Evolutionary conservation across 192 early-diverging fungal genomes (phyloP), one percentile per base, ranked within the genome.

Genomic region (Pilobolus umbonatus): DNA sequence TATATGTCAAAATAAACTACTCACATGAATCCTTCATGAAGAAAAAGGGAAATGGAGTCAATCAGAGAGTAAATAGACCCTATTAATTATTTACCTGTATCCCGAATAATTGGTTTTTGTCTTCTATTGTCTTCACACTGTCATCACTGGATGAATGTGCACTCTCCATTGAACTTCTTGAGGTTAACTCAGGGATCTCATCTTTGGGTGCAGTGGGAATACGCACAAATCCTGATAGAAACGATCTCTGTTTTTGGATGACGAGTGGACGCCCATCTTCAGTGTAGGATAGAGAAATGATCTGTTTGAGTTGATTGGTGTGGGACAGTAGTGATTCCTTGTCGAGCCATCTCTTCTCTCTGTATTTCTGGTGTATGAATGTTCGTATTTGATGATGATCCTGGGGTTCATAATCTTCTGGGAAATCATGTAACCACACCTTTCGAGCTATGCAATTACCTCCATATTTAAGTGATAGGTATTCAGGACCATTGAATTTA

Each of bases 401-500:
- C 52, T 64, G 54, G n/a, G 62, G 62, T n/a, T n/a, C n/a, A n/a
- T n/a, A n/a, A n/a, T n/a, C n/a, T 38, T 64, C 62, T 10, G 62
- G 39, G 4, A 26, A 51, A 38, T 38, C 36, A 31, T 46, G 51
- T 14, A 71, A 30, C 69, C 69, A 71, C 15, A 71, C 61, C 7
- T 57, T 38, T 19, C 43, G 48, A 10, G 69, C 69, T 32, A 71
- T 71, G 21, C 64, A 70, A 62, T 80, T 80, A 60, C 78, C 75
- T 21, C 74, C 73, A 32, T 73, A 63, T 29, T 73, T 62, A 11
- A 84, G 58, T 19, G 68, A 69, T 7, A 63, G 35, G 2, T 76
- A 65, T 42, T 81, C 79, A 32, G 74, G 57, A 24, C 62, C 39
- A 15, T 77, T 76, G 46, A 84, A 84, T 8, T 59, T 74, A 7